A percentile compares a stretch with the other conserved stretches of the same genome.
Conservation (phyloP, 169 alveolate genomes). For the Pseudocohnilembus persalinus region DNA sequence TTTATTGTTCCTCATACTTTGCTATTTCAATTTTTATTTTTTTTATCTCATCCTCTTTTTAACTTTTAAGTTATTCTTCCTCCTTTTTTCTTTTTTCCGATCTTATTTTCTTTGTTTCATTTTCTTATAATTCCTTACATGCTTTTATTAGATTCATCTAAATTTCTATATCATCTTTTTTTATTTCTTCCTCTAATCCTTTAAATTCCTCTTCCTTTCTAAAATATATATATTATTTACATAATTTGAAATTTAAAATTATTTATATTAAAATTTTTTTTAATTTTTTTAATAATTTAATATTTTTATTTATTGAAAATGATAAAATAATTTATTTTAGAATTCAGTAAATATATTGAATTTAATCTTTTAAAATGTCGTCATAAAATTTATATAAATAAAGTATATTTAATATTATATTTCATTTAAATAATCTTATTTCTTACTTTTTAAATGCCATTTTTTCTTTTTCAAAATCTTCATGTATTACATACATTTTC, state of each 20-base stretch:
- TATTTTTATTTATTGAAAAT: too few species aligned
- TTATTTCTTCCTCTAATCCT: slow-evolving; percentile 56
- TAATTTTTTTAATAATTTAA: too few species aligned
- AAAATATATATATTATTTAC: too few species aligned
- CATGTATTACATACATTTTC: slow-evolving; percentile 78
- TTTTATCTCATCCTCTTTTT: slow-evolving; percentile 56
- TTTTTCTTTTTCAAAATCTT: slow-evolving; percentile 69
- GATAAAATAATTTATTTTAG: too few species aligned
- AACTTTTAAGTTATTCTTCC: slow-evolving; percentile 38
- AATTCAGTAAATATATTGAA: too few species aligned
- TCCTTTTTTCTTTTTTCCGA: slow-evolving; percentile 52
- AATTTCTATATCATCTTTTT: slow-evolving; percentile 64
- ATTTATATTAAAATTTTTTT: too few species aligned
- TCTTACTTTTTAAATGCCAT: slow-evolving; percentile 64
- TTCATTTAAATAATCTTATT: too few species aligned
- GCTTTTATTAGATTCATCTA: slow-evolving; percentile 60
- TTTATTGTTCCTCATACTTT: slow-evolving; percentile 47
- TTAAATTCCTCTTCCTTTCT: slow-evolving; percentile 63
- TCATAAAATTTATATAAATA: too few species aligned
- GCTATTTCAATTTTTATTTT: slow-evolving; percentile 37
- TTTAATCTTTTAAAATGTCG: too few species aligned
- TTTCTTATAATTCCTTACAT: slow-evolving; percentile 55
- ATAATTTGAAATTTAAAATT: too few species aligned
- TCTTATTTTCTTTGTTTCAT: slow-evolving; percentile 65
- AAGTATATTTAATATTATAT: too few species aligned